phyloP scores from a whole-genome alignment of 208 protist species.

The Jaenimonas drosophilae region DNA sequence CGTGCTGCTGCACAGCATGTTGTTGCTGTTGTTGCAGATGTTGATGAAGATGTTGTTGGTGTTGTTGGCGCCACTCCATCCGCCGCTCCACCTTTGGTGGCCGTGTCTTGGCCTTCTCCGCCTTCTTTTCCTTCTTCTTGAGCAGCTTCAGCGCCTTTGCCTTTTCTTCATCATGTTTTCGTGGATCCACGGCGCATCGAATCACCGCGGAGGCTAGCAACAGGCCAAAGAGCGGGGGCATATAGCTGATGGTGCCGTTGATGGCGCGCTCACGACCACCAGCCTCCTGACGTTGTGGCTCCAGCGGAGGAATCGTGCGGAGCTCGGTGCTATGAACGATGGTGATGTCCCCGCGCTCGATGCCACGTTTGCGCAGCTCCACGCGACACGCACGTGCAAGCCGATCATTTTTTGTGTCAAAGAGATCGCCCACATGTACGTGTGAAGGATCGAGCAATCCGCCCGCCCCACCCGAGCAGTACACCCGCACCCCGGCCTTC shows the following conservation, averaged over 20 bases:
- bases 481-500: conserved; percentile 44
- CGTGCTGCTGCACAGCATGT: no score
- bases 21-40: no score
- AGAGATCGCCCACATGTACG: conserved; percentile 54
- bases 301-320: conserved; percentile 33
- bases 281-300: conserved; percentile 65
- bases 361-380: conserved; percentile 47
- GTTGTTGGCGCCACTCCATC: no score
- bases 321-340: conserved; percentile 66
- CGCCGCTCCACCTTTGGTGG: no score
- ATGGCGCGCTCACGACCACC: conserved; percentile 67
- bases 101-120: no score
- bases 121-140: conserved; percentile 17
- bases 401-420: conserved; percentile 71
- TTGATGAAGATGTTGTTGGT: no score
- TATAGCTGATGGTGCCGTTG: conserved; percentile 89
- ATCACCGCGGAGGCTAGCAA: conserved; percentile 69
- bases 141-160: conserved; percentile 18
- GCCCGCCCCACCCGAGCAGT: conserved; percentile 76
- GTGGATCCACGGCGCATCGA: conserved; percentile 46
- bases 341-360: conserved; percentile 42
- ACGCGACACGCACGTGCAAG: conserved; percentile 54
- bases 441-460: conserved; percentile 65
- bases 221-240: conserved; percentile 80
- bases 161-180: conserved; percentile 28